phyloP scores from a whole-genome alignment of 495 filamentous ascomycete species.

The Hyphodiscus hymeniophilus region DNA sequence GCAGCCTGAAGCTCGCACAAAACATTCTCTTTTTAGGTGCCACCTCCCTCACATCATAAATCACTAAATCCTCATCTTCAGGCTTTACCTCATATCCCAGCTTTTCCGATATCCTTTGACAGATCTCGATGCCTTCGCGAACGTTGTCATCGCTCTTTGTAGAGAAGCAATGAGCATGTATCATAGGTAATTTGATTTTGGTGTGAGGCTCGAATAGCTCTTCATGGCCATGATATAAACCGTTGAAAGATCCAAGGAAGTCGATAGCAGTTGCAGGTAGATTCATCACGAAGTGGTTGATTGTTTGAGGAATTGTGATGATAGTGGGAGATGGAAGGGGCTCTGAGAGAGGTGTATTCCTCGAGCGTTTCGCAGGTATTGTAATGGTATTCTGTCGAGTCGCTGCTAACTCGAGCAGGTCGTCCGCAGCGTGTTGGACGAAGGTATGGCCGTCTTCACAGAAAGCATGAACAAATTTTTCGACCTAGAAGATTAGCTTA shows the following conservation, averaged over 20 bases:
- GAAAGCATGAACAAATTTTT: conserved; percentile 64
- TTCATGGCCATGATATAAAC: conserved; percentile 65
- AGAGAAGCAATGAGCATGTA: conserved; percentile 89
- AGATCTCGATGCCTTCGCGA: conserved; percentile 53
- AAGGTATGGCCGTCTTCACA: conserved; percentile 75
- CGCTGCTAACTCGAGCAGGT: conserved; percentile 45
- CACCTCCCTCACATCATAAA: conserved; percentile 79
- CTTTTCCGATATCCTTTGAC: conserved; percentile 50
- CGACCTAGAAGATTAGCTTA: no score
- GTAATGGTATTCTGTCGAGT: conserved; percentile 37
- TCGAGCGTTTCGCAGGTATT: conserved; percentile 30
- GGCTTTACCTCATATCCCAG: conserved; percentile 33
- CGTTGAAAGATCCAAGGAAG: conserved; percentile 80
- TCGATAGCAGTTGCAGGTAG: conserved; percentile 80
- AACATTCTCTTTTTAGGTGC: conserved; percentile 95
- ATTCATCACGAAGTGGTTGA: conserved; percentile 94
- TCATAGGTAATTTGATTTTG: conserved; percentile 54
- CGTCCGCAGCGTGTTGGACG: conserved; percentile 57
- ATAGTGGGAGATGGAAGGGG: conserved; percentile 31
- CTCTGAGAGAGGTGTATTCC: conserved; percentile 20
- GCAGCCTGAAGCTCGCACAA: conserved; percentile 85
- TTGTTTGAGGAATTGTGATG: conserved; percentile 53
- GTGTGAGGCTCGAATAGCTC: conserved; percentile 55
- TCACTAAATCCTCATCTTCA: conserved; percentile 47
- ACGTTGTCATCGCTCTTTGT: conserved; percentile 64